Conservation (phyloP, 2,329 filamentous ascomycete species). For the Trichophyton verrucosum region DNA sequence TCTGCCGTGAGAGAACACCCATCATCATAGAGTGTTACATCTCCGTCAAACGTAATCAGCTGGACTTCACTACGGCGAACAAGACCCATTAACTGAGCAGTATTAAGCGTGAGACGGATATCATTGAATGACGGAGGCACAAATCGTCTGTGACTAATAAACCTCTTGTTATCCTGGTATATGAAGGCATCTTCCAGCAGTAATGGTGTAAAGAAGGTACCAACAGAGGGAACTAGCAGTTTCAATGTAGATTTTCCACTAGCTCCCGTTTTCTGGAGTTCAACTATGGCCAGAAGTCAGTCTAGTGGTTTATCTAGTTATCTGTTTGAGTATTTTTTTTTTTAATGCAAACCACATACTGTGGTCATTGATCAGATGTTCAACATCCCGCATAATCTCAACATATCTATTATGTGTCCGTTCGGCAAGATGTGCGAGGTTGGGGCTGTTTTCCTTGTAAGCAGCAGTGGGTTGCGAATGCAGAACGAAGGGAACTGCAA, state of each 20-base stretch:
- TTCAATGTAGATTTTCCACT: conserved; percentile 76
- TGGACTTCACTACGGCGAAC: conserved; percentile 60
- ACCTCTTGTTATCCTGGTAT: conserved; percentile 73
- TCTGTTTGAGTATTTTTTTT: not conserved
- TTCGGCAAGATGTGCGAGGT: conserved; percentile 58
- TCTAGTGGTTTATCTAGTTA: not conserved
- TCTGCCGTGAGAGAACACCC: conserved; percentile 63
- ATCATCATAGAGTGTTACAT: conserved; percentile 91
- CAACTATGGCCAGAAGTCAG: conserved; percentile 40
- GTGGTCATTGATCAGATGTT: conserved; percentile 82
- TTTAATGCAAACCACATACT: conserved; percentile 41
- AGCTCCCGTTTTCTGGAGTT: conserved; percentile 53
- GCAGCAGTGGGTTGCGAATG: conserved; percentile 88
- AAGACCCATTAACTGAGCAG: conserved; percentile 87
- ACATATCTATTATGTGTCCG: conserved; percentile 80
- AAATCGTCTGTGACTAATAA: conserved; percentile 82
- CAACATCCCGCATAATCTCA: conserved; percentile 90
- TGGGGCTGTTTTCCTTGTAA: conserved; percentile 55
- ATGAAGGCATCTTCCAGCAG: conserved; percentile 81
- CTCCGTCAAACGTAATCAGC: conserved; percentile 91
- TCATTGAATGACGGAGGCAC: conserved; percentile 97
- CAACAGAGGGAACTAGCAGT: conserved; percentile 78
- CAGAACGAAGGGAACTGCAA: conserved; percentile 91
- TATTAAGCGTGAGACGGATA: conserved; percentile 82
- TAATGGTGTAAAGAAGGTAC: conserved; percentile 84